Evolutionary conservation across 257 asterid species (phyloP), one percentile per base, ranked within the genome.

Genomic region (Anisodus tanguticus): DNA sequence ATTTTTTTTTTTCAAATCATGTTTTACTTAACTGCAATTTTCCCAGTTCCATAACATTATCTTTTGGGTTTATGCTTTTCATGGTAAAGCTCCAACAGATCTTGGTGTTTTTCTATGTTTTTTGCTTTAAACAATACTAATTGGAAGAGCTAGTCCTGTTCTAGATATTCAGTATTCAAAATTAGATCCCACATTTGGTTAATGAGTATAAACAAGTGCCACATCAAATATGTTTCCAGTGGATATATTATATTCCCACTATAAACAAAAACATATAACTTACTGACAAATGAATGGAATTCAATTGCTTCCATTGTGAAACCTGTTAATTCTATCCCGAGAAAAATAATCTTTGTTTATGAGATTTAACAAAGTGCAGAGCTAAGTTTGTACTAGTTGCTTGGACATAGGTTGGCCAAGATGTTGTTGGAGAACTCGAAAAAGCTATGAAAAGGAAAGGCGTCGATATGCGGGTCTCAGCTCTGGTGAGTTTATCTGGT

Each of bases 381-480:
- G 69, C 49, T 60, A 58, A 12, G 74, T 53, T 84, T 7, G 67
- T 72, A 41, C 26, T 8, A 8, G 17, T 59, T 84, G 62, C 22
- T 57, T 80, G 83, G 84, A 69, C 58, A 81, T 81, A 95, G 98
- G 98, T 94, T 78, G 97, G 98, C 83, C 89, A 90, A 86, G 98
- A 95, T 71, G 94, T 94, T 45, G 98, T 93, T 47, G 90, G 86
- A 57, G 95, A 92, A 86, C 90, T 95, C 85, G 84, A 94, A 68
- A 90, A 91, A 81, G 98, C 98, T 81, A 85, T 95, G 94, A 80
- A 90, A 83, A 89, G 97, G 81, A 91, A 91, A 88, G 93, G 96
- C 9, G 90, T 92, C 17, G 93, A 92, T 60, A 90, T 93, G 93
- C 90, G 93, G 9, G 98, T 95, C 63, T 86, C 95, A 72, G 98